These are phyloP conservation scores for Sporothrix phasma DNA, from an alignment of 2,329 filamentous ascomycete species.

Conservation along the genomic window DNA sequence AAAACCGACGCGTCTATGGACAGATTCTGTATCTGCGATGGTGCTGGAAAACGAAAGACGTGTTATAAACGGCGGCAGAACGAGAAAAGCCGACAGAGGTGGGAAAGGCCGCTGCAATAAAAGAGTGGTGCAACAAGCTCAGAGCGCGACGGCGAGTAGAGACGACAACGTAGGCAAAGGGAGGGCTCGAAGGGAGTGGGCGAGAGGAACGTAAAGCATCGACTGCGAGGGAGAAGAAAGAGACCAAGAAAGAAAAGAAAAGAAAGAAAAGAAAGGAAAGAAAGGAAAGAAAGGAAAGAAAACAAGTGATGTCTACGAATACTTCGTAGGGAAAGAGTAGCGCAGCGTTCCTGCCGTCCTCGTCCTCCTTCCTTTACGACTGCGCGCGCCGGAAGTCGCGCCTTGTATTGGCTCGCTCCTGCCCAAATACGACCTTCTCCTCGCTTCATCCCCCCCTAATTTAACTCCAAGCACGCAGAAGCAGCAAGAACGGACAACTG, in stretches of 20 bases:
- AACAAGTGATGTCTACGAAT: background rate
- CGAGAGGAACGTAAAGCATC: background rate
- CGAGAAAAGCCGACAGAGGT: background rate
- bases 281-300: background rate
- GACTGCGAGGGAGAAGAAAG: background rate
- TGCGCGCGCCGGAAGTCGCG: background rate
- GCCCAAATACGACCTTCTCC: background rate
- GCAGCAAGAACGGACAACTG: background rate
- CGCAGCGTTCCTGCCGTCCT: background rate
- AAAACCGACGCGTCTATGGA: background rate
- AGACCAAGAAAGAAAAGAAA: background rate
- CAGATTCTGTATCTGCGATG: too few species aligned
- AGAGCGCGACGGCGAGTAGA: background rate
- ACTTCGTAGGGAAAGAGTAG: background rate
- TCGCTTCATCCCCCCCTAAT: conserved; percentile 2
- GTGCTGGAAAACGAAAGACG: background rate
- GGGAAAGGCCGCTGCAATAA: background rate
- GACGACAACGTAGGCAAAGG: background rate
- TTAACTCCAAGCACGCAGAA: conserved; percentile 2
- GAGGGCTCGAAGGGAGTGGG: background rate
- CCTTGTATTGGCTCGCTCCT: background rate
- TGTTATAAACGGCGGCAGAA: background rate
- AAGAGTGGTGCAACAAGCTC: background rate
- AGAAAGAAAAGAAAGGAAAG: background rate
- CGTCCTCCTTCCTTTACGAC: too few species aligned